A percentile compares a stretch with the other conserved stretches of the same genome.
These are phyloP conservation scores for Marasmius oreades DNA, from an alignment of 1,284 basidiomycete species.

Conservation along the genomic window DNA sequence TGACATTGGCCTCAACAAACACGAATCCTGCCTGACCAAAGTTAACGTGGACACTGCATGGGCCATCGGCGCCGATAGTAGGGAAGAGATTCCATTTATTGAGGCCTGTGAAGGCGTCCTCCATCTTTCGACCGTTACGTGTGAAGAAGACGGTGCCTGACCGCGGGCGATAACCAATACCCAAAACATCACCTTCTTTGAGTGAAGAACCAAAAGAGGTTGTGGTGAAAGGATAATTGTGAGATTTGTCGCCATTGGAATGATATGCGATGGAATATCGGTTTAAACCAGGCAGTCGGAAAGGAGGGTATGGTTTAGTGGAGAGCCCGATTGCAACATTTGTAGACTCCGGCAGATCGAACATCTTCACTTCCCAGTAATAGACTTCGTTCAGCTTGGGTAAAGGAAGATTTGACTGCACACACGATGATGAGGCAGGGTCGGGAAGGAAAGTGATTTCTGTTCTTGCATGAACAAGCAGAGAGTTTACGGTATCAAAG, in stretches of 20 bases:
- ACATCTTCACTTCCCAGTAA: constrained; percentile 98
- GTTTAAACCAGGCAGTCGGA: constrained; percentile 86
- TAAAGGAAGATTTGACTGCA: constrained; percentile 91
- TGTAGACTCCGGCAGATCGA: constrained; percentile 84
- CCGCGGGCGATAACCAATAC: constrained; percentile 89
- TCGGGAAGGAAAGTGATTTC: constrained; percentile 96
- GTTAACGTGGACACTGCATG: constrained; percentile 93
- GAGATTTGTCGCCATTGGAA: constrained; percentile 95
- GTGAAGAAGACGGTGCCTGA: constrained; percentile 98
- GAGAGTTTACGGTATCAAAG: constrained; percentile 87
- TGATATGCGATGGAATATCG: constrained; percentile 96
- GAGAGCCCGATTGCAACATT: constrained; percentile 87
- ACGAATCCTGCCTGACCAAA: constrained; percentile 95
- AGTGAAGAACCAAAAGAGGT: constrained; percentile 82
- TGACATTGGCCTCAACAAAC: constrained; percentile 97
- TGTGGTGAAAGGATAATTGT: constrained; percentile 95
- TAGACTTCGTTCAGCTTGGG: constrained; percentile 97
- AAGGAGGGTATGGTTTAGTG: constrained; percentile 92
- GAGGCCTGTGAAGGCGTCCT: constrained; percentile 89
- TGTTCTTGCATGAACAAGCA: constrained; percentile 89
- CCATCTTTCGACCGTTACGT: constrained; percentile 90
- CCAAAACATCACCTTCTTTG: constrained; percentile 92
- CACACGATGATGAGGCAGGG: constrained; percentile 87
- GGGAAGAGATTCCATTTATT: constrained; percentile 92
- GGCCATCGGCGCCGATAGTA: constrained; percentile 90